phyloP scores from a whole-genome alignment of 805 yeast species.

The Nakazawaea wyomingensis region DNA sequence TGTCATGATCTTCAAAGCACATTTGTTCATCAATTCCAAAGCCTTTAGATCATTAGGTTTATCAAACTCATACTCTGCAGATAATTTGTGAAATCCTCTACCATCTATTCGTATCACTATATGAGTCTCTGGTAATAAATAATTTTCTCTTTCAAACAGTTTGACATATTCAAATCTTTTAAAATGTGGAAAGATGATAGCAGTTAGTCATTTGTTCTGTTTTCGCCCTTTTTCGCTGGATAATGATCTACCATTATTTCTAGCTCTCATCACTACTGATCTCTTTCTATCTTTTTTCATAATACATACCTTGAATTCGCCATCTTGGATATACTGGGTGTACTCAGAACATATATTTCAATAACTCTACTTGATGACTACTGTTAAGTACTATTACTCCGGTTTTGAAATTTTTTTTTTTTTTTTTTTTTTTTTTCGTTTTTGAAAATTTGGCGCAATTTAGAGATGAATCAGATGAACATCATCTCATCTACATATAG shows the following conservation, averaged over 20 bases:
- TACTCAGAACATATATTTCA: not conserved
- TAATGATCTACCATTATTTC: too few species aligned
- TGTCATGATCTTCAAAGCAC: conserved; percentile 63
- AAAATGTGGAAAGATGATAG: too few species aligned
- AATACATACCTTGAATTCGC: conserved; percentile 11
- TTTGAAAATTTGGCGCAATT: too few species aligned
- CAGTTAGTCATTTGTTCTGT: not conserved
- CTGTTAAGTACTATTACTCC: too few species aligned
- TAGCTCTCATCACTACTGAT: too few species aligned
- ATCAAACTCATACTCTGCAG: conserved; percentile 63
- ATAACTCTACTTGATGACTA: not conserved
- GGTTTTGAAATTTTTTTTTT: too few species aligned
- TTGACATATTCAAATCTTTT: conserved; percentile 72
- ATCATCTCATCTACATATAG: not conserved
- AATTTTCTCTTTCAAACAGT: conserved; percentile 68
- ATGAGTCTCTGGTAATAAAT: conserved; percentile 72
- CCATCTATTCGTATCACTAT: conserved; percentile 90
- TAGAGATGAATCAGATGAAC: too few species aligned
- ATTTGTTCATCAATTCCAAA: conserved; percentile 69
- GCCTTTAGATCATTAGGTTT: conserved; percentile 89
- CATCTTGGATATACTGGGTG: conserved; percentile 1
- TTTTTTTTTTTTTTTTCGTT: too few species aligned
- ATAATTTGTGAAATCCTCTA: conserved; percentile 85
- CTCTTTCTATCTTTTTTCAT: too few species aligned
- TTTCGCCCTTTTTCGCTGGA: too few species aligned